phyloP scores from a whole-genome alignment of 2,329 filamentous ascomycete species.

The Diaporthe destruens region DNA sequence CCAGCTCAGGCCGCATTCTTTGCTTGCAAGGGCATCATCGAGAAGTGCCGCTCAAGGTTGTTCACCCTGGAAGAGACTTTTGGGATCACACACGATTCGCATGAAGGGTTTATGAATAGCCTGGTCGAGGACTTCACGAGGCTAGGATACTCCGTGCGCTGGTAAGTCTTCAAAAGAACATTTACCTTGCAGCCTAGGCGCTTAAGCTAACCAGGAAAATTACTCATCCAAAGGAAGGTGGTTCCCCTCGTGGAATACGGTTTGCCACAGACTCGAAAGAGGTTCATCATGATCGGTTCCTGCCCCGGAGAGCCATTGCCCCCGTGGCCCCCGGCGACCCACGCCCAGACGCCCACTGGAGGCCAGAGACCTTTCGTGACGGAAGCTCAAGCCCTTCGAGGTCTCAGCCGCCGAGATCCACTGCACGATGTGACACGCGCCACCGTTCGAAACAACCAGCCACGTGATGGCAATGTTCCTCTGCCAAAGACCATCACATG shows the following conservation, averaged over 20 bases:
- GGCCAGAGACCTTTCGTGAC: constrained; percentile 58
- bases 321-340: constrained; percentile 72
- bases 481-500: constrained; percentile 73
- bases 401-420: constrained; percentile 47
- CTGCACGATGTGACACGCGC: constrained; percentile 55
- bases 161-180: constrained; percentile 53
- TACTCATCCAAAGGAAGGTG: constrained; percentile 53
- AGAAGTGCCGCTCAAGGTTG: constrained; percentile 71
- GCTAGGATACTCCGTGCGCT: constrained; percentile 77
- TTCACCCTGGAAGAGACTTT: constrained; percentile 85
- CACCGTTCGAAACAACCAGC: constrained; percentile 44
- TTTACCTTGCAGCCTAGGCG: neutral
- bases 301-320: constrained; percentile 80
- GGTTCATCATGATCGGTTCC: constrained; percentile 69
- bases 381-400: constrained; percentile 56
- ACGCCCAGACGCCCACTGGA: constrained; percentile 53
- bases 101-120: constrained; percentile 67
- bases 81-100: constrained; percentile 69
- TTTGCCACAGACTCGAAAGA: constrained; percentile 61
- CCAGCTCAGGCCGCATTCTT: constrained; percentile 73
- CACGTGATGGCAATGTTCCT: constrained; percentile 60
- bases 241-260: constrained; percentile 66
- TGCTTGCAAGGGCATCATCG: constrained; percentile 66
- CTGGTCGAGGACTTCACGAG: constrained; percentile 75
- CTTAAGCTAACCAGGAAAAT: neutral